Evolutionary conservation across 2,329 filamentous ascomycete species (phyloP).

Genomic region (Seiridium cupressi): DNA sequence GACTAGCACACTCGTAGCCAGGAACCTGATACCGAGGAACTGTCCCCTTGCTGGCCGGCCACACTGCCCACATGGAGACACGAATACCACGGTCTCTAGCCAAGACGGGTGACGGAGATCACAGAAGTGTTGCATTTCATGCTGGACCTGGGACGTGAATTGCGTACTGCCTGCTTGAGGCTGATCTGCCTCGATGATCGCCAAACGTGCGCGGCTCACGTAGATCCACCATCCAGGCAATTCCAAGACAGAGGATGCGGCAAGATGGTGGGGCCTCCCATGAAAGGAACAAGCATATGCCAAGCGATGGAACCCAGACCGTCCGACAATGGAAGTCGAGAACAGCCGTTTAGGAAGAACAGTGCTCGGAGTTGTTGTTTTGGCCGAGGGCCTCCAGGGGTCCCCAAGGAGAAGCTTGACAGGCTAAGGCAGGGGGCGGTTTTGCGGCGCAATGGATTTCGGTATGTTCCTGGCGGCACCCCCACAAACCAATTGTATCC

Average conservation of each 20-base stretch:
- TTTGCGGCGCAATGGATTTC: neutral
- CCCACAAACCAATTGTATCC: constrained; percentile 1
- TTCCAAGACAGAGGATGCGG: constrained; percentile 8
- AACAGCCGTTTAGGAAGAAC: neutral
- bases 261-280: constrained; percentile 7
- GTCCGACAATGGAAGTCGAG: neutral
- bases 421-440: constrained; percentile 4
- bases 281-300: neutral
- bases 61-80: neutral
- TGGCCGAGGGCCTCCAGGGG: neutral
- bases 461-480: constrained; percentile 1
- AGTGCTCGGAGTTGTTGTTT: neutral
- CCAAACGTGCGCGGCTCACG: constrained; percentile 2
- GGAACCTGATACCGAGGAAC: neutral
- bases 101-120: constrained; percentile 8
- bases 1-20: neutral
- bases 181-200: constrained; percentile 5
- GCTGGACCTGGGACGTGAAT: constrained; percentile 2
- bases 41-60: neutral
- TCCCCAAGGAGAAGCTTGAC: neutral
- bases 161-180: neutral
- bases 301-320: neutral
- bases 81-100: neutral
- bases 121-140: neutral
- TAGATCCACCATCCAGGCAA: constrained; percentile 9